Percentiles rank a stretch among this genome's conserved stretches.
Conservation (phyloP, 495 filamentous ascomycete species). For the Aspergillus ellipticus region DNA sequence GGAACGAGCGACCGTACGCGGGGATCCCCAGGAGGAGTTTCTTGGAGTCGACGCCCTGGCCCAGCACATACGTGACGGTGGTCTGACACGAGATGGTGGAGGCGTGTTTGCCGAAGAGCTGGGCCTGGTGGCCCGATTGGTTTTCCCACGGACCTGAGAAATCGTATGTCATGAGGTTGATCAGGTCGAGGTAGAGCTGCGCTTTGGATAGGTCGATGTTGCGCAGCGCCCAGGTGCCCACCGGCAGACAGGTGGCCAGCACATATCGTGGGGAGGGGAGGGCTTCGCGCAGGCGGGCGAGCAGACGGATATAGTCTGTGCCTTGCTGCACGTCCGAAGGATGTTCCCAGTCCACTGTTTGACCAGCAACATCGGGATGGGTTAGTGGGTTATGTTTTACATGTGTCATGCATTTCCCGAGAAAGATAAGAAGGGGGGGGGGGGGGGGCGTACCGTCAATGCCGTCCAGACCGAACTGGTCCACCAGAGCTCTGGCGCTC, state of each 20-base stretch:
- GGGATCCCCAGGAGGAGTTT: slow-evolving; percentile 82
- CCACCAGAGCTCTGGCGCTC: slow-evolving; percentile 66
- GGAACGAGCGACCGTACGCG: slow-evolving; percentile 76
- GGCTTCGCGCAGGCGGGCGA: slow-evolving; percentile 62
- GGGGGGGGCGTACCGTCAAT: slow-evolving; percentile 63
- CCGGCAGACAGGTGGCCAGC: slow-evolving; percentile 79
- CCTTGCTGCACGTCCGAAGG: slow-evolving; percentile 68
- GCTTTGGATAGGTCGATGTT: slow-evolving; percentile 70
- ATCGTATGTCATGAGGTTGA: slow-evolving; percentile 87
- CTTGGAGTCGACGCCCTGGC: slow-evolving; percentile 61
- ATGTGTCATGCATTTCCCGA: not conserved
- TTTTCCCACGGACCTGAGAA: slow-evolving; percentile 77
- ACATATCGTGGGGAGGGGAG: slow-evolving; percentile 73
- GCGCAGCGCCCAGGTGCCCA: slow-evolving; percentile 66
- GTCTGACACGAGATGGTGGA: slow-evolving; percentile 60
- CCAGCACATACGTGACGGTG: slow-evolving; percentile 61
- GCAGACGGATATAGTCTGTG: slow-evolving; percentile 65
- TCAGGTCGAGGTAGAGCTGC: slow-evolving; percentile 64
- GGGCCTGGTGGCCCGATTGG: slow-evolving; percentile 72
- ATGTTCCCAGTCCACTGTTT: slow-evolving; percentile 86
- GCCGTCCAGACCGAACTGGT: slow-evolving; percentile 75
- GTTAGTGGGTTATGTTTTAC: not conserved
- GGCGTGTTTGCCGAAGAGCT: slow-evolving; percentile 61
- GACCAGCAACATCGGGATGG: not conserved
- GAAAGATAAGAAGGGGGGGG: not conserved